Evolutionary conservation across 2,329 filamentous ascomycete genomes (phyloP), one percentile per base, ranked within the genome.

Genomic region (Aspergillus alliaceus): DNA sequence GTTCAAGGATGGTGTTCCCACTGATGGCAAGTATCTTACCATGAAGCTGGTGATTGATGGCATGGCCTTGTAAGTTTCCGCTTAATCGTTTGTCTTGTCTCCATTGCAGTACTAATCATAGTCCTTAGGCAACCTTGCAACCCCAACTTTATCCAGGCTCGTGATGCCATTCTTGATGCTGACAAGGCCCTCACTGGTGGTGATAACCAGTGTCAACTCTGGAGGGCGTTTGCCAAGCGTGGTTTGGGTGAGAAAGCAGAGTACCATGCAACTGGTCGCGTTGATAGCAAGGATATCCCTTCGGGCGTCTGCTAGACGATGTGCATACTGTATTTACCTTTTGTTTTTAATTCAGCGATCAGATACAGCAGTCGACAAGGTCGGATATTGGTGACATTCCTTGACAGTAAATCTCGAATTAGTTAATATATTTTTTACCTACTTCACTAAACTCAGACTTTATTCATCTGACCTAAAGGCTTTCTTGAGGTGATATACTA

Each of bases 41-140:
- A 61, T 63, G 60, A 63, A 63, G 52, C 22, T 63, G 20, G 59
- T 63, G 7, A 31, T 63, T 4, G 56, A 61, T 39, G 60, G 49
- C 2, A 61, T 63, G 60, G 59, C 60, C 1, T 29, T 63, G 60
- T 63, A 40, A 52, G 60, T 59, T 44, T 2, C 20, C 2, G 20
- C 15, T 14, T 9, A 7, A 6, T 27, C 11, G 15, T n/a, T 11
- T 3, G 6, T 9, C 15, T 2, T 15, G 22, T 18, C 6, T 11
- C 22, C 8, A 12, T 32, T 2, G 11, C 4, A 8, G 2, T 1
- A 6, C 29, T 37, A 9, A 42, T 25, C 20, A 14, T 18, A 4
- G 8, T 6, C 5, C 37, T 57, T 14, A 63, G 60, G 24, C 60
- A 63, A 59, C 60, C 60, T 3, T 63, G 60, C 50, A 61, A 56